These are phyloP conservation scores for Colletotrichum endophyticum DNA, from an alignment of 2,329 filamentous ascomycete species.

Conservation along the genomic window DNA sequence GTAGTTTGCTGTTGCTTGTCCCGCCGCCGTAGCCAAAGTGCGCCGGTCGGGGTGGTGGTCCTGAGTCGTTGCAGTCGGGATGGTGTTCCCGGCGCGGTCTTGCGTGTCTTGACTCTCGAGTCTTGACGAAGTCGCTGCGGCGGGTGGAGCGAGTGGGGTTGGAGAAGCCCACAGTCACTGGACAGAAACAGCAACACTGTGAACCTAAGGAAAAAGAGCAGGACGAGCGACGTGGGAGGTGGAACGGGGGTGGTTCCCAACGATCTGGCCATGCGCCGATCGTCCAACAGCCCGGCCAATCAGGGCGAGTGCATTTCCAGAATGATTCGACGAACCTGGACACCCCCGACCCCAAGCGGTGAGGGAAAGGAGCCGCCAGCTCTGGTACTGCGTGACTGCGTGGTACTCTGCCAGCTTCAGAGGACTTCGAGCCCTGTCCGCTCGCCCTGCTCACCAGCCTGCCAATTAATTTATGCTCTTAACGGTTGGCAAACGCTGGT, in stretches of 20 bases:
- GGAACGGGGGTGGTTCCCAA: constrained; percentile 10
- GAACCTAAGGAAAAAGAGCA: neutral
- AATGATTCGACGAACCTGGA: constrained; percentile 9
- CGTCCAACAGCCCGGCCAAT: neutral
- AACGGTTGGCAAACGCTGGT: neutral
- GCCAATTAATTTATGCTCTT: neutral
- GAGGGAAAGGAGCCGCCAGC: neutral
- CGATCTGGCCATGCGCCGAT: constrained; percentile 19
- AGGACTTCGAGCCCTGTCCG: neutral
- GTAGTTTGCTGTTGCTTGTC: neutral
- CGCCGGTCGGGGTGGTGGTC: neutral
- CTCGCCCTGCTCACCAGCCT: neutral
- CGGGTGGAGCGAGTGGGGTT: neutral
- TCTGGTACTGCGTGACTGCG: neutral
- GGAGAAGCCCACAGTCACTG: neutral
- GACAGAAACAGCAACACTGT: neutral
- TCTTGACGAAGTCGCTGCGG: neutral
- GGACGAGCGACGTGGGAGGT: neutral
- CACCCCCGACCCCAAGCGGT: constrained; percentile 12
- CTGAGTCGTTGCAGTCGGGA: neutral
- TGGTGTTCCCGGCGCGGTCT: neutral
- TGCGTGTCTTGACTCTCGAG: neutral
- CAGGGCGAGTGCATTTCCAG: neutral
- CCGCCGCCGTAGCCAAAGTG: neutral
- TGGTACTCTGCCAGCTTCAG: neutral